These are phyloP conservation scores for Peniophora sp. DNA, from an alignment of 1,284 basidiomycete species.

Conservation along the genomic window DNA sequence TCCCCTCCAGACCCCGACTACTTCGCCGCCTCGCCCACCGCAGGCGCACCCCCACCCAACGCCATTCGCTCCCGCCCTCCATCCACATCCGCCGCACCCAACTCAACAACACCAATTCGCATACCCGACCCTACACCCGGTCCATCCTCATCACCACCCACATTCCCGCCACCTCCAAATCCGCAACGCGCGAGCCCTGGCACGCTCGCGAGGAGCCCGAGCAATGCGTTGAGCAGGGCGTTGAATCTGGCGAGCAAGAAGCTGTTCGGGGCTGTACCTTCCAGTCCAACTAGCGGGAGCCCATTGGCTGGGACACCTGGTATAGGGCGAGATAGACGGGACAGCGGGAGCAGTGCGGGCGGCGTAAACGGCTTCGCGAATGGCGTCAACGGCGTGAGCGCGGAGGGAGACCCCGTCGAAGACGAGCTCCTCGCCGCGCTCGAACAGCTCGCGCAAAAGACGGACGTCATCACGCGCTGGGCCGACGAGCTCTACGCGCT, in stretches of 20 bases:
- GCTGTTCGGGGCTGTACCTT: slow-evolving; percentile 59
- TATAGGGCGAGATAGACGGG: too few relatives aligned
- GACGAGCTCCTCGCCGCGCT: slow-evolving; percentile 68
- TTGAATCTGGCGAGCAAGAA: slow-evolving; percentile 87
- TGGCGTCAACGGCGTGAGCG: neutral
- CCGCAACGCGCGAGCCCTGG: slow-evolving; percentile 35
- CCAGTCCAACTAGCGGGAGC: slow-evolving; percentile 23
- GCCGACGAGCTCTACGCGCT: slow-evolving; percentile 88
- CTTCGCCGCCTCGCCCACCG: neutral
- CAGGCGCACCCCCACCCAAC: neutral
- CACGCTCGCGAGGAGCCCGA: slow-evolving; percentile 28
- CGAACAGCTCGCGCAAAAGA: slow-evolving; percentile 93
- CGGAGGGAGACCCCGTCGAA: slow-evolving; percentile 67
- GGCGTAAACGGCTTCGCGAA: slow-evolving; percentile 6
- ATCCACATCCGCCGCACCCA: too few relatives aligned
- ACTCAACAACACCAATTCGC: too few relatives aligned
- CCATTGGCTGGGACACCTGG: slow-evolving; percentile 15
- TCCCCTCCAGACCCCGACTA: slow-evolving; percentile 33
- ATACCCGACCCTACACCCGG: too few relatives aligned
- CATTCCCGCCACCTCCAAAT: slow-evolving; percentile 58
- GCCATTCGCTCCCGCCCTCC: too few relatives aligned
- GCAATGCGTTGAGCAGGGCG: slow-evolving; percentile 79
- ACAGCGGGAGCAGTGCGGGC: slow-evolving; percentile 16
- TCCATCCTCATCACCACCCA: neutral
- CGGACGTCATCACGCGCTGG: slow-evolving; percentile 87